Evolutionary conservation across 768 basidiomycete genomes (phyloP).

Genomic region (Sporobolomyces phaffii): DNA sequence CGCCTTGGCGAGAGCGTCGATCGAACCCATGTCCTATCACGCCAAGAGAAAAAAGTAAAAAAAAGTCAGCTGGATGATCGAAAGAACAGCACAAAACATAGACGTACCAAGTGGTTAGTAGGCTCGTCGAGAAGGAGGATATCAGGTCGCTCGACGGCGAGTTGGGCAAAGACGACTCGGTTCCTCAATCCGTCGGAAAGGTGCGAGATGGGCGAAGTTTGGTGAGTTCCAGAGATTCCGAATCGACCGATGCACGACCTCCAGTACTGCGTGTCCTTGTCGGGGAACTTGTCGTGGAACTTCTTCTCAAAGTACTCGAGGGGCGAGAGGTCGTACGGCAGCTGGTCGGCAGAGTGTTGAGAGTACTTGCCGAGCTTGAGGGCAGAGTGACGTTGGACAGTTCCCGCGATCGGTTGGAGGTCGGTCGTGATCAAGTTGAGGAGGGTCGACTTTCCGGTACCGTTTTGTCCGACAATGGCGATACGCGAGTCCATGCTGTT

Average conservation of each 20-base stretch:
- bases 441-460: conserved; percentile 87
- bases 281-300: conserved; percentile 78
- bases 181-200: conserved; percentile 94
- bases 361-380: conserved; percentile 95
- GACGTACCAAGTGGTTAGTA: conserved; percentile 71
- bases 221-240: conserved; percentile 88
- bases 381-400: conserved; percentile 75
- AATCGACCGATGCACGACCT: conserved; percentile 89
- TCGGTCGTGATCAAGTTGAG: conserved; percentile 79
- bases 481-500: conserved; percentile 90
- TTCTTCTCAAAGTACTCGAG: conserved; percentile 86
- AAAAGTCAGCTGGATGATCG: background rate
- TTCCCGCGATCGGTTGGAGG: conserved; percentile 75
- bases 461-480: conserved; percentile 94
- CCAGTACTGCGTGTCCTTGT: conserved; percentile 93
- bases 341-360: conserved; percentile 96
- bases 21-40: conserved; percentile 91
- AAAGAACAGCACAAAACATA: background rate
- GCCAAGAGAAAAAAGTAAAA: background rate
- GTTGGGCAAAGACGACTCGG: conserved; percentile 88
- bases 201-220: conserved; percentile 86
- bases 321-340: conserved; percentile 84
- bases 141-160: conserved; percentile 96
- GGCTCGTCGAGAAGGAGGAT: conserved; percentile 66
- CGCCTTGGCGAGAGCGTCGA: conserved; percentile 87